Percentiles rank a stretch among this genome's conserved stretches.
These are phyloP conservation scores for Agarophyton chilense DNA, from an alignment of 23 red algal species.

Conservation along the genomic window DNA sequence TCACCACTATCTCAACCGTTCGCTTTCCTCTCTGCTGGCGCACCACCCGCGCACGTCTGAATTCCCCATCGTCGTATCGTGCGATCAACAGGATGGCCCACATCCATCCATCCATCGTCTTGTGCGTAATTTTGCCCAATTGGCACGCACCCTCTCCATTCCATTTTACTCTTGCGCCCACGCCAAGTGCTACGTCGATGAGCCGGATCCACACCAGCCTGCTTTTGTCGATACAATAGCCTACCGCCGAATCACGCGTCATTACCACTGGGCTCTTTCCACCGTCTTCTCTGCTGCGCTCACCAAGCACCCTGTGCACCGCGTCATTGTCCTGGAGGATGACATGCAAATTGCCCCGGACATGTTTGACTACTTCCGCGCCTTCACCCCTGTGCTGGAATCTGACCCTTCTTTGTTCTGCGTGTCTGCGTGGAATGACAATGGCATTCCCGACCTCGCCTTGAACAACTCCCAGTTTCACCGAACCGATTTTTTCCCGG, in stretches of 20 bases:
- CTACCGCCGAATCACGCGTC: constrained; percentile 55
- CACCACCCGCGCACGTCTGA: constrained; percentile 36
- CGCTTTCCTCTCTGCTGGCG: constrained; percentile 27
- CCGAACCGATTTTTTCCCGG: too few species aligned
- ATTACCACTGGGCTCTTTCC: constrained; percentile 59
- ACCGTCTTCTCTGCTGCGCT: constrained; percentile 3
- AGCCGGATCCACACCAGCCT: too few species aligned
- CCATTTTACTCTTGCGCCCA: constrained; percentile 41
- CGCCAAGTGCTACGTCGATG: constrained; percentile 27
- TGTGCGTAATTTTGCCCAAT: neutral
- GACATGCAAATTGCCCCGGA: too few species aligned
- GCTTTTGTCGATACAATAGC: constrained; percentile 34
- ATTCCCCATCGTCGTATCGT: constrained; percentile 61
- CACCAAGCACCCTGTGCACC: neutral
- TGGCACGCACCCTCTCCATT: neutral
- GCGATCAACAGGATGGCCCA: constrained; percentile 54
- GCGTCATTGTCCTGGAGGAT: too few species aligned
- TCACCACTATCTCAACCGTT: constrained; percentile 37
- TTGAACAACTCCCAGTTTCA: too few species aligned
- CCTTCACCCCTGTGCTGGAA: too few species aligned
- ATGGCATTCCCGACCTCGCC: too few species aligned
- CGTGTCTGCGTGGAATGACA: too few species aligned
- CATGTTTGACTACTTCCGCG: too few species aligned
- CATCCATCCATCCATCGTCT: constrained; percentile 14
- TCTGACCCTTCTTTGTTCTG: too few species aligned